Conservation (phyloP, 371 early-diverging fungal genomes). For the Hamiltosporidium tvaerminnensis region DNA sequence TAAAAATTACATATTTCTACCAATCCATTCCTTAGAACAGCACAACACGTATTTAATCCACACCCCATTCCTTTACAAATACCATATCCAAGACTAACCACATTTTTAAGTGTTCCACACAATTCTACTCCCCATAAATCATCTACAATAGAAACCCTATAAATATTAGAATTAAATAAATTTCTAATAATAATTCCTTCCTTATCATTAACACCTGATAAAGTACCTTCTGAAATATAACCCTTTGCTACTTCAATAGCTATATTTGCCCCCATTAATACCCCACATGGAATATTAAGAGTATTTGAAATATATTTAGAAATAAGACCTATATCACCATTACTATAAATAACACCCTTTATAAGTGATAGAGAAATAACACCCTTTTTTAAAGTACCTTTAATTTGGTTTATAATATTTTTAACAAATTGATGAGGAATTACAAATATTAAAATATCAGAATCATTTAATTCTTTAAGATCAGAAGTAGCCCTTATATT, state of each 20-base stretch:
- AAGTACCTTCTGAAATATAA: slow-evolving; percentile 76
- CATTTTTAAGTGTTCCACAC: slow-evolving; percentile 91
- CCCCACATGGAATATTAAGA: slow-evolving; percentile 62
- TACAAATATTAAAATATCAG: slow-evolving; percentile 76
- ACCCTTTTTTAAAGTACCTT: slow-evolving; percentile 57
- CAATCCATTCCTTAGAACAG: slow-evolving; percentile 79
- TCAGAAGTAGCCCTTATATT: slow-evolving; percentile 73
- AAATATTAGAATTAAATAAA: slow-evolving; percentile 69
- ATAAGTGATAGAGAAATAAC: slow-evolving; percentile 76
- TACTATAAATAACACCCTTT: slow-evolving; percentile 56
- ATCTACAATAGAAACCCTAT: slow-evolving; percentile 63
- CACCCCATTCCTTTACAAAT: slow-evolving; percentile 68
- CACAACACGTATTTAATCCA: slow-evolving; percentile 83
- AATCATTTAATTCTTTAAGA: slow-evolving; percentile 59
- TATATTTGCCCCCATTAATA: slow-evolving; percentile 92
- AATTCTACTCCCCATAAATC: slow-evolving; percentile 80
- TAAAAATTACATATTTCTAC: slow-evolving; percentile 82
- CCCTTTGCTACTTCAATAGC: slow-evolving; percentile 81
- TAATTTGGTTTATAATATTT: slow-evolving; percentile 62
- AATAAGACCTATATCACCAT: slow-evolving; percentile 63
- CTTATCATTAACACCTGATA: slow-evolving; percentile 57
- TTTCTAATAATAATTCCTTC: slow-evolving; percentile 63
- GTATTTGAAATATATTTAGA: slow-evolving; percentile 65
- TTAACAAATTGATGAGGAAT: slow-evolving; percentile 85
- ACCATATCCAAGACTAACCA: slow-evolving; percentile 89